Percentiles rank a stretch among this genome's conserved stretches.
phyloP scores from a whole-genome alignment of 139 green algal species.

The Closterium sp. region DNA sequence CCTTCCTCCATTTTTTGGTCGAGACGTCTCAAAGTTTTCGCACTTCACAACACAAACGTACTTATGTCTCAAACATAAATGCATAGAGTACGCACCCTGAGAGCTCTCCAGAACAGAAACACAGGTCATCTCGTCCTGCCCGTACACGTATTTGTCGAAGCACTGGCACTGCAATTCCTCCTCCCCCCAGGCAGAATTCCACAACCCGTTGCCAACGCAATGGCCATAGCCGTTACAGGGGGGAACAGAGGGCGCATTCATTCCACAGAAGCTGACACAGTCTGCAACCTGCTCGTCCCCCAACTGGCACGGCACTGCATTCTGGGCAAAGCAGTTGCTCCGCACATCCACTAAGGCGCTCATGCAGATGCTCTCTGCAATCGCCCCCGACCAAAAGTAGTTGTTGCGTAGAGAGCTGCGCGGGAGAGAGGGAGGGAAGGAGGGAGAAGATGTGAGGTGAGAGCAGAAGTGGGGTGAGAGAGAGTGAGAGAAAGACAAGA shows the following conservation, averaged over 20 bases:
- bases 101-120: not conserved
- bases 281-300: not conserved
- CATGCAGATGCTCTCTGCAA: not conserved
- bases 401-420: no score
- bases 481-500: no score
- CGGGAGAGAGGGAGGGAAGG: no score
- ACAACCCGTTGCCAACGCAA: not conserved
- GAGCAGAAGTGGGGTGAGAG: no score
- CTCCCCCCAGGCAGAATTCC: no score
- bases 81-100: not conserved
- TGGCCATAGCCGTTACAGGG: not conserved
- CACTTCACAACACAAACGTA: no score
- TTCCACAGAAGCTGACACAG: not conserved
- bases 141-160: not conserved
- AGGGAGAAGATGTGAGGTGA: no score
- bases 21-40: no score
- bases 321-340: not conserved
- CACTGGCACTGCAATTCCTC: not conserved
- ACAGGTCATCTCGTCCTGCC: not conserved
- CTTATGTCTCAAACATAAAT: no score
- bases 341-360: not conserved
- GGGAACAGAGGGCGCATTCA: not conserved
- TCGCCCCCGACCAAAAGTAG: no score
- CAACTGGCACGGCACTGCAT: not conserved
- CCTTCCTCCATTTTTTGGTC: no score